Base-by-base conservation (phyloP, 495 filamentous ascomycete genomes). In the Bacidia rubella region DNA sequence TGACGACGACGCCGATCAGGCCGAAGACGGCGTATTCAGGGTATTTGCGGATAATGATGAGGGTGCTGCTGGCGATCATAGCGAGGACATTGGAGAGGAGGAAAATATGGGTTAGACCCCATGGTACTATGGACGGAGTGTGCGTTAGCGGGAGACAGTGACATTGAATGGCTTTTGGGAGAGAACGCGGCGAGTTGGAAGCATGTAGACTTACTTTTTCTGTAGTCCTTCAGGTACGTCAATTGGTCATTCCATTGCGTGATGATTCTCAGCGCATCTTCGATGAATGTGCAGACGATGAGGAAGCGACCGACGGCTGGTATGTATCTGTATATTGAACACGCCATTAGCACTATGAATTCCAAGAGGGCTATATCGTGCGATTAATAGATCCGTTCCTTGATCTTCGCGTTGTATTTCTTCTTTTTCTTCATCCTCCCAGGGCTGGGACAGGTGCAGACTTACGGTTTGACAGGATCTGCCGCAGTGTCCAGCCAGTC, bases 241-340 rank as follows among this genome's bases (percentile, higher is more conserved):
- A 98, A 80, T 74, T 98, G 92, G 68, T 97, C 92, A 65, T 63
- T 81, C 92, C 92, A 98, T 82, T 98, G 92, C 56, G 93, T 97
- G 63, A 97, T 74, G 65, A 98, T 98, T 66, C 92, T 79, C 39
- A 98, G 71, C 27, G 90, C 86, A 72, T 98, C 92, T 70, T 98
- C 92, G 54, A 98, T 76, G 73, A 98, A 98, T 56, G 92, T 98
- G 52, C 96, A 92, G 25, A 98, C 92, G 60, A 98, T 98, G 59
- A 98, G 72, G 70, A 97, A 97, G 42, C 92, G 86, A 38, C 92
- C 92, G 69, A 97, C 90, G 52, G 86, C 87, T 26, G 92, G 92
- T 17, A 98, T 76, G 62, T 93, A 95, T 58, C 90, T 97, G 63
- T 49, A 62, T 26, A 15, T 35, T 35, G 5, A 5, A 15, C 5